Base-by-base conservation (phyloP, 106 monocot genomes). In the Phalaenopsis equestris region DNA sequence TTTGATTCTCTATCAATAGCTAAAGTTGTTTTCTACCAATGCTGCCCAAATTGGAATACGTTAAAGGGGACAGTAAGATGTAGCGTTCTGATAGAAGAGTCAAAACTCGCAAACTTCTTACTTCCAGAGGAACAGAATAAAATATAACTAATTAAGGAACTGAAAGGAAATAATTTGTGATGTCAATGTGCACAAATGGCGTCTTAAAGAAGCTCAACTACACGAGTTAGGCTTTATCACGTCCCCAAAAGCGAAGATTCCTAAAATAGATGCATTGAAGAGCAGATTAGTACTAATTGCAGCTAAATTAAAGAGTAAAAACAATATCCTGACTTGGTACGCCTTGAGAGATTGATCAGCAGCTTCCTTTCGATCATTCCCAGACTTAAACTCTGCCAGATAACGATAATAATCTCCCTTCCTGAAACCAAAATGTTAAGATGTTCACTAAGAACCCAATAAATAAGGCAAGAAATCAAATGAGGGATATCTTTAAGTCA, bases 341-440 rank as follows among this genome's bases (percentile, higher is more conserved):
- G 84, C 87, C 79, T 87, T 80, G 4, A 75, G 81, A 17, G 87
- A 87, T 43, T 52, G 84, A 9, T 84, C 87, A 1, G 84, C 87
- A 11, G 42, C 84, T 65, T 87, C 87, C 64, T 84, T 87, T 84
- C 45, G 81, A 3, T 84, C 87, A 75, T 67, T 75, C 1, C 81
- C 87, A 72, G 68, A 47, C 84, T 87, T 87, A 78, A 84, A 87
- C 84, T 87, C 87, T 5, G 87, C 87, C 61, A 87, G 42, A 55
- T 87, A 87, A 6, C 87, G 81, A 72, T 87, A 87, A 30, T 87
- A 87, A 79, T 87, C 87, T 17, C 84, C 87, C 68, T 87, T 87
- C 87, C 87, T 87, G 65, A 24, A 82, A 81, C 12, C 70, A 36
- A 2, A 70, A 70, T 70, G 38, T 70, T 12, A 2, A 38, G 74